Conservation (phyloP, 345 rosid genomes). For the Draba incana region DNA sequence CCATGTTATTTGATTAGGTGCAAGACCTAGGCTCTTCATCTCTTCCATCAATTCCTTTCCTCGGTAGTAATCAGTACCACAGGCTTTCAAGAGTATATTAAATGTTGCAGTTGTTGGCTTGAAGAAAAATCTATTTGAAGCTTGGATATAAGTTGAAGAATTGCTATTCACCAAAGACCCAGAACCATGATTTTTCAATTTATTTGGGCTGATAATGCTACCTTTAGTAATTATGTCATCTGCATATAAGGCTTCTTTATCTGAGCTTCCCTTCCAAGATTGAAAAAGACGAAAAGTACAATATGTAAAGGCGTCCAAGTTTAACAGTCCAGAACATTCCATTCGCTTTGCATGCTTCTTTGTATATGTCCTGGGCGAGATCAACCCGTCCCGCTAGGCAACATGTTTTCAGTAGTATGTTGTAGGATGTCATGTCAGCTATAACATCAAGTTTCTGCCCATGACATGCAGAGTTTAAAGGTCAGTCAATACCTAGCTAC, state of each 20-base stretch:
- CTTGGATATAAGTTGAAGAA: constrained; percentile 47
- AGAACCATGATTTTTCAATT: constrained; percentile 14
- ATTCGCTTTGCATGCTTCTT: constrained; percentile 71
- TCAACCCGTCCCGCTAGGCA: constrained; percentile 82
- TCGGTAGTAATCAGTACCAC: constrained; percentile 69
- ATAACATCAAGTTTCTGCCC: constrained; percentile 66
- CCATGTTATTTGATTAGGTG: constrained; percentile 84
- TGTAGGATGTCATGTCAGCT: constrained; percentile 84
- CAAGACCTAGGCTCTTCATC: constrained; percentile 75
- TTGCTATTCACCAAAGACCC: constrained; percentile 36
- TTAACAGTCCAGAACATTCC: constrained; percentile 64
- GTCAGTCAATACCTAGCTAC: constrained; percentile 8
- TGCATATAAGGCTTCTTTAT: constrained; percentile 40
- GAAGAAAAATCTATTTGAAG: constrained; percentile 55
- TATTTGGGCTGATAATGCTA: constrained; percentile 30
- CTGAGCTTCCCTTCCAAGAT: constrained; percentile 59
- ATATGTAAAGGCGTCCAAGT: constrained; percentile 87
- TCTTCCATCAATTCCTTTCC: constrained; percentile 81
- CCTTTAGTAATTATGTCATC: constrained; percentile 29
- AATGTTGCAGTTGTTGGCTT: constrained; percentile 73
- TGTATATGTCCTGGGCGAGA: constrained; percentile 79
- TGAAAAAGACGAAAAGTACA: constrained; percentile 89
- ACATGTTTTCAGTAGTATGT: constrained; percentile 88
- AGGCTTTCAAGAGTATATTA: constrained; percentile 83
- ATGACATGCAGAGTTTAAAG: constrained; percentile 34